Evolutionary conservation across 768 basidiomycete species (phyloP).

Genomic region (Basidioascus undulatus): DNA sequence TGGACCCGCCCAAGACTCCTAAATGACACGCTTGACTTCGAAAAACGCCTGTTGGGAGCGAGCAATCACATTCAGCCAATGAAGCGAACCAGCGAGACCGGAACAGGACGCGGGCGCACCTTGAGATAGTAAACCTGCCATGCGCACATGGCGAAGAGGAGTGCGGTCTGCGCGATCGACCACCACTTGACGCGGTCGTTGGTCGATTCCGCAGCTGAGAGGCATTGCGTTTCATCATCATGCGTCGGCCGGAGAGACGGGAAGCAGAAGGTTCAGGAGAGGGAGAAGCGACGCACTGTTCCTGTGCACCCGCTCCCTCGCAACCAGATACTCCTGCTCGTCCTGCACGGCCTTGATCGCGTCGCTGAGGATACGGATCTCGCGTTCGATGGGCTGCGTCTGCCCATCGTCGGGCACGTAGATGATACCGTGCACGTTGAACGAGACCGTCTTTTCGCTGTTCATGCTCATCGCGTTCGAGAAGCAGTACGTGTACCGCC

Average conservation of each 20-base stretch:
- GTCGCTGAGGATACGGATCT: constrained; percentile 62
- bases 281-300: constrained; percentile 47
- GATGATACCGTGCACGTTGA: constrained; percentile 94
- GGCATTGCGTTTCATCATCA: background rate
- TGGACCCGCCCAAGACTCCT: no score
- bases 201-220: constrained; percentile 22
- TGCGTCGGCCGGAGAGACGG: constrained; percentile 14
- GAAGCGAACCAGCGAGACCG: no score
- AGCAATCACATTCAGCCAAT: no score
- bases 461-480: constrained; percentile 96
- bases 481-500: constrained; percentile 87
- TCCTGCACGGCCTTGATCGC: constrained; percentile 79
- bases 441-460: constrained; percentile 90
- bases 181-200: constrained; percentile 97
- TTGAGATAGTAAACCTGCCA: constrained; percentile 98
- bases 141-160: constrained; percentile 69
- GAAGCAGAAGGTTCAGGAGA: constrained; percentile 12
- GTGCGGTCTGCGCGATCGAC: constrained; percentile 72
- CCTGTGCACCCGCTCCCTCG: constrained; percentile 73
- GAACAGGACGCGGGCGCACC: no score
- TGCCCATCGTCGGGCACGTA: constrained; percentile 60
- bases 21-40: no score
- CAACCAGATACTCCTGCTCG: constrained; percentile 95
- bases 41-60: no score
- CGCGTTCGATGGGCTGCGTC: constrained; percentile 85